These are phyloP conservation scores for Mycena indigotica DNA, from an alignment of 768 basidiomycete species.

Conservation along the genomic window DNA sequence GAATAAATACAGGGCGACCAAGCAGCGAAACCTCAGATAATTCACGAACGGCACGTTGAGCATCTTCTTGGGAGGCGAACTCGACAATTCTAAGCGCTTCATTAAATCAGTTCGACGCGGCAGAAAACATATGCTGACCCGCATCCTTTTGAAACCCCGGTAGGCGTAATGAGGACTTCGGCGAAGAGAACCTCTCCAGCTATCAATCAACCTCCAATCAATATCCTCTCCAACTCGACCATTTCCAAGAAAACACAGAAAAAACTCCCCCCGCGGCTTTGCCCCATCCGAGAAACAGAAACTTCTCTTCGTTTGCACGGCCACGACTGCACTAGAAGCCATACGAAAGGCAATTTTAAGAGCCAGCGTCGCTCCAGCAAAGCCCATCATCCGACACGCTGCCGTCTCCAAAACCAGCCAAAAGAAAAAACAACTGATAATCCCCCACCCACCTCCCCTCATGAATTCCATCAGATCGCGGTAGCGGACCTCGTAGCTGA, in stretches of 20 bases:
- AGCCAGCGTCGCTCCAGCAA: slow-evolving; percentile 9
- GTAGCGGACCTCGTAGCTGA: slow-evolving; percentile 98
- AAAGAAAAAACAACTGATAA: slow-evolving; percentile 57
- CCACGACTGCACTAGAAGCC: slow-evolving; percentile 7
- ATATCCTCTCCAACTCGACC: slow-evolving; percentile 81
- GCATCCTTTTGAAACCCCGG: slow-evolving; percentile 97
- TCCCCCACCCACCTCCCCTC: slow-evolving; percentile 98
- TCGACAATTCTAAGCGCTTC: slow-evolving; percentile 82
- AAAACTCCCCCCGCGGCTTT: slow-evolving; percentile 32
- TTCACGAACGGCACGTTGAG: slow-evolving; percentile 86
- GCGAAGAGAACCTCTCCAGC: slow-evolving; percentile 99
- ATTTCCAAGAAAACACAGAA: slow-evolving; percentile 46
- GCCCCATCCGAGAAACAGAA: slow-evolving; percentile 30
- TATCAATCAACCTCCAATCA: slow-evolving; percentile 93
- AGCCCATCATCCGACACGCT: slow-evolving; percentile 1
- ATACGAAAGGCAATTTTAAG: slow-evolving; percentile 14
- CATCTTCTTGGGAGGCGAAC: slow-evolving; percentile 86
- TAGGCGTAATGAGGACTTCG: slow-evolving; percentile 97
- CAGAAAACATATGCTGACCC: slow-evolving; percentile 91
- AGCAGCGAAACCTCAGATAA: slow-evolving; percentile 88
- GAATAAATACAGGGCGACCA: slow-evolving; percentile 93
- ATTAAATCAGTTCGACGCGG: too few species aligned
- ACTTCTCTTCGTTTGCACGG: slow-evolving; percentile 34
- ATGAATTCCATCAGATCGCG: slow-evolving; percentile 99
- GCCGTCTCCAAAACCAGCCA: slow-evolving; percentile 26